These are phyloP conservation scores for Fraxinus americana DNA, from an alignment of 257 asterid genomes.

Conservation along the genomic window DNA sequence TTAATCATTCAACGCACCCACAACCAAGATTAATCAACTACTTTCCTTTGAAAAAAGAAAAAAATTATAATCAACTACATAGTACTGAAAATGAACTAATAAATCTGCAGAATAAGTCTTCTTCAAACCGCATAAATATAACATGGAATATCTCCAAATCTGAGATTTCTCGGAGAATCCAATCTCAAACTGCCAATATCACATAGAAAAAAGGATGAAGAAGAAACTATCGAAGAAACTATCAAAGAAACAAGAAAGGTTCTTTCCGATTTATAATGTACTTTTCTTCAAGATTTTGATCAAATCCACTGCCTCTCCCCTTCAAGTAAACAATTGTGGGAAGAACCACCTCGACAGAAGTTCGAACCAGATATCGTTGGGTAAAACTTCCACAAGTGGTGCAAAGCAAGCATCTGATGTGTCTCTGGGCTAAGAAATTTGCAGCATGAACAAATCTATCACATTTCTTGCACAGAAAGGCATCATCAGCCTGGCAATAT, in stretches of 20 bases:
- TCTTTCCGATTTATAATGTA: slow-evolving; percentile 17
- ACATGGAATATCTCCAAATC: not conserved
- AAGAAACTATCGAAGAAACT: not conserved
- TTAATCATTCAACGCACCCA: too few species aligned
- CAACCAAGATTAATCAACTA: too few species aligned
- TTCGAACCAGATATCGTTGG: slow-evolving; percentile 37
- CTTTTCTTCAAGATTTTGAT: not conserved
- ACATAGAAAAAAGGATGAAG: not conserved
- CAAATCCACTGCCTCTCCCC: slow-evolving; percentile 6
- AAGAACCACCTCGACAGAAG: slow-evolving; percentile 27
- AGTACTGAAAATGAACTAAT: not conserved
- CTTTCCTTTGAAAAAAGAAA: too few species aligned
- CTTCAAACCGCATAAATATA: not conserved
- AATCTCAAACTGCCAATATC: not conserved
- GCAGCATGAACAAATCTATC: slow-evolving; percentile 49
- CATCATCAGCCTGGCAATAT: slow-evolving; percentile 53
- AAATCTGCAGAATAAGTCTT: too few species aligned
- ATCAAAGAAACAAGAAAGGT: slow-evolving; percentile 41
- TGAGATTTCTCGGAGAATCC: not conserved
- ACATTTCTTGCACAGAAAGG: slow-evolving; percentile 55
- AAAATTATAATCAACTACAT: not conserved
- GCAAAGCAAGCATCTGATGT: slow-evolving; percentile 47
- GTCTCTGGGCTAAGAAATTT: slow-evolving; percentile 49
- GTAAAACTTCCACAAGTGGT: slow-evolving; percentile 35
- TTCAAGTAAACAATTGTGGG: slow-evolving; percentile 24